A percentile compares a stretch with the other conserved stretches of the same genome.
phyloP scores from a whole-genome alignment of 495 filamentous ascomycete genomes.

The Hyaloscypha finlandica region DNA sequence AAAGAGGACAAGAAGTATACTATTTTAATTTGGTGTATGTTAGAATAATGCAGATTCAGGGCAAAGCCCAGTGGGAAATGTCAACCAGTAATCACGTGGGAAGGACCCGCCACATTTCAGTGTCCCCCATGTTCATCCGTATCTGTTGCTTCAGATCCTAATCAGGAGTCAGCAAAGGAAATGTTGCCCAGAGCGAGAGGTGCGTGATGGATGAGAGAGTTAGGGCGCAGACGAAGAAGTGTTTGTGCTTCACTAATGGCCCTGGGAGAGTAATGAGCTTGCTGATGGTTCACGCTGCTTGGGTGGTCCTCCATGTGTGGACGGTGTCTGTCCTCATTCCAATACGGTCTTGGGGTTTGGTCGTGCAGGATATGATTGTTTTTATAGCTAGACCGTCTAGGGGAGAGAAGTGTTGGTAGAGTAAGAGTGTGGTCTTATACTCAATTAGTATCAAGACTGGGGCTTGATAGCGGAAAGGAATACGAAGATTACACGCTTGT shows the following conservation, averaged over 20 bases:
- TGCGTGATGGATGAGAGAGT: slow-evolving; percentile 66
- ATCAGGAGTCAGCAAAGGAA: slow-evolving; percentile 47
- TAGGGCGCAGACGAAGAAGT: slow-evolving; percentile 84
- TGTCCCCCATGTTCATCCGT: slow-evolving; percentile 77
- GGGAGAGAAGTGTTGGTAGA: neutral
- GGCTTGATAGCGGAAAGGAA: neutral
- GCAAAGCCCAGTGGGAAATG: too few relatives aligned
- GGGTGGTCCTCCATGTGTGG: slow-evolving; percentile 78
- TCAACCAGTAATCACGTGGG: too few relatives aligned
- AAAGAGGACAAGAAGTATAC: too few relatives aligned
- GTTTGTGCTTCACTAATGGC: slow-evolving; percentile 72
- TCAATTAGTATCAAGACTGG: slow-evolving; percentile 2
- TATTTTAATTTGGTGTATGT: too few relatives aligned
- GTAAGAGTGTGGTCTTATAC: slow-evolving; percentile 48
- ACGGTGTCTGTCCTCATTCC: slow-evolving; percentile 51
- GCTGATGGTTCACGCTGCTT: slow-evolving; percentile 72
- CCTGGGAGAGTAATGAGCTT: slow-evolving; percentile 75
- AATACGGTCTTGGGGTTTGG: slow-evolving; percentile 20
- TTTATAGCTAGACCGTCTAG: slow-evolving; percentile 61
- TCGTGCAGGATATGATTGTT: slow-evolving; percentile 58
- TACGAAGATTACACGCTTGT: slow-evolving; percentile 62
- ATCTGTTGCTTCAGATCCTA: slow-evolving; percentile 77
- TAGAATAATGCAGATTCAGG: too few relatives aligned
- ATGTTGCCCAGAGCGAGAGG: slow-evolving; percentile 60
- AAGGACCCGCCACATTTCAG: too few relatives aligned